Evolutionary conservation across 371 early-diverging fungal genomes (phyloP).

Genomic region (Rhizopus stolonifer): DNA sequence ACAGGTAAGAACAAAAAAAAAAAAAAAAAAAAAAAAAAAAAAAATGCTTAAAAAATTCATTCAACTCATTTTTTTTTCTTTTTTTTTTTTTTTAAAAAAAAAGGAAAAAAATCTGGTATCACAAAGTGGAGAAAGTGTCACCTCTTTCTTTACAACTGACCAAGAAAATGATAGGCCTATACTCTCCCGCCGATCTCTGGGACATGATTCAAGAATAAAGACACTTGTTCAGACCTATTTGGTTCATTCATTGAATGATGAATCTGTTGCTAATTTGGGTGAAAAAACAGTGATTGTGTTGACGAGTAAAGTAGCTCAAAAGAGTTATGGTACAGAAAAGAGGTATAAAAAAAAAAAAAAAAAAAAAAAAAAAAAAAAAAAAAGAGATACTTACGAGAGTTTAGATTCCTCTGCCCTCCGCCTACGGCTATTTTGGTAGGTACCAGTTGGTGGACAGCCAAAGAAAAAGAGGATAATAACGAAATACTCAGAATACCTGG

Average conservation of each 20-base stretch:
- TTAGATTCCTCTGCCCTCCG: slow-evolving; percentile 76
- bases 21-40: background rate
- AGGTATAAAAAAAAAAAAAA: too few species aligned
- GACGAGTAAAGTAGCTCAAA: slow-evolving; percentile 80
- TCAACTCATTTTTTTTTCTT: background rate
- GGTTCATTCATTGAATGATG: slow-evolving; percentile 11
- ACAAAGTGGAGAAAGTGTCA: slow-evolving; percentile 1
- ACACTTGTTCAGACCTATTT: slow-evolving; percentile 48
- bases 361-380: too few species aligned
- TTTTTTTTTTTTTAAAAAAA: too few species aligned
- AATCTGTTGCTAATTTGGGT: slow-evolving; percentile 28
- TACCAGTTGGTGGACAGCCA: slow-evolving; percentile 59
- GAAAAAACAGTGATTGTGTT: slow-evolving; percentile 69
- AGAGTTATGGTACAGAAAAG: slow-evolving; percentile 81
- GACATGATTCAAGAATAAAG: slow-evolving; percentile 21
- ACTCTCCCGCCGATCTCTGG: background rate
- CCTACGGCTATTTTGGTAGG: slow-evolving; percentile 76
- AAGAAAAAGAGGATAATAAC: slow-evolving; percentile 2
- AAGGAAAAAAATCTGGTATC: background rate
- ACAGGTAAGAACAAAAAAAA: background rate
- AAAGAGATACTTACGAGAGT: too few species aligned
- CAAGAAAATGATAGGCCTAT: background rate
- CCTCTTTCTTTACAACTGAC: background rate
- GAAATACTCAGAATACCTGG: slow-evolving; percentile 18
- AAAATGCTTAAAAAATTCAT: too few species aligned